phyloP scores from a whole-genome alignment of 352 stramenopile species.

The Globisporangium takayamanum region DNA sequence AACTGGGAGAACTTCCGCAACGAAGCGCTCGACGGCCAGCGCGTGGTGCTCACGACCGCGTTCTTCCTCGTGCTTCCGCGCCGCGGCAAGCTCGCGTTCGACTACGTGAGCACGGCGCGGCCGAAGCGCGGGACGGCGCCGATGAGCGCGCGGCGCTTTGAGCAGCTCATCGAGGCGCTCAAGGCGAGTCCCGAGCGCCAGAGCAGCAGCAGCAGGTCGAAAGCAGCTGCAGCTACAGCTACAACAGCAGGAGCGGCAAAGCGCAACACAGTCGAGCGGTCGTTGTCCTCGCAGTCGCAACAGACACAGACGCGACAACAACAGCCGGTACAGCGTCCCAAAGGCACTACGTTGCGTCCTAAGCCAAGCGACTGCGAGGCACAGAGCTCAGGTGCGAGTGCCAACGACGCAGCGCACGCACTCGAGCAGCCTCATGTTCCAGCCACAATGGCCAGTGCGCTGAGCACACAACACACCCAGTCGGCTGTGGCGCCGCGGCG shows the following conservation, averaged over 20 bases:
- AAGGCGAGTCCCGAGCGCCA: slow-evolving; percentile 20
- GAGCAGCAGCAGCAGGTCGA: slow-evolving; percentile 1
- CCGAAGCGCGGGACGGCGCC: slow-evolving; percentile 52
- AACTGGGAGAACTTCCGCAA: slow-evolving; percentile 93
- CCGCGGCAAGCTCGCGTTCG: slow-evolving; percentile 78
- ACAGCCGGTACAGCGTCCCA: too few species aligned
- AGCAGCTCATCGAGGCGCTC: slow-evolving; percentile 66
- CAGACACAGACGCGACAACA: too few species aligned
- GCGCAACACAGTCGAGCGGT: not conserved
- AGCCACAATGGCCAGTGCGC: not conserved
- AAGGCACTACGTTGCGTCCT: too few species aligned
- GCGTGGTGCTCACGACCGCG: slow-evolving; percentile 57
- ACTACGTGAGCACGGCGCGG: slow-evolving; percentile 85
- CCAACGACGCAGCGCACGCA: not conserved
- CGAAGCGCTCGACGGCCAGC: slow-evolving; percentile 72
- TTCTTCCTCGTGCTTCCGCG: slow-evolving; percentile 77
- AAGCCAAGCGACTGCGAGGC: too few species aligned
- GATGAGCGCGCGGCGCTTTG: slow-evolving; percentile 62
- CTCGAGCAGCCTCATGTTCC: not conserved
- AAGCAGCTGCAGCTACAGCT: not conserved
- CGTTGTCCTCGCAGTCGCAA: too few species aligned
- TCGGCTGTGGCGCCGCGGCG: slow-evolving; percentile 5
- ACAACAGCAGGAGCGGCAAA: slow-evolving; percentile 1
- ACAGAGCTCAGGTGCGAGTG: not conserved
- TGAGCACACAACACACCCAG: not conserved